Conservation (phyloP, 2,329 filamentous ascomycete genomes). For the Fusarium fujikuroi region DNA sequence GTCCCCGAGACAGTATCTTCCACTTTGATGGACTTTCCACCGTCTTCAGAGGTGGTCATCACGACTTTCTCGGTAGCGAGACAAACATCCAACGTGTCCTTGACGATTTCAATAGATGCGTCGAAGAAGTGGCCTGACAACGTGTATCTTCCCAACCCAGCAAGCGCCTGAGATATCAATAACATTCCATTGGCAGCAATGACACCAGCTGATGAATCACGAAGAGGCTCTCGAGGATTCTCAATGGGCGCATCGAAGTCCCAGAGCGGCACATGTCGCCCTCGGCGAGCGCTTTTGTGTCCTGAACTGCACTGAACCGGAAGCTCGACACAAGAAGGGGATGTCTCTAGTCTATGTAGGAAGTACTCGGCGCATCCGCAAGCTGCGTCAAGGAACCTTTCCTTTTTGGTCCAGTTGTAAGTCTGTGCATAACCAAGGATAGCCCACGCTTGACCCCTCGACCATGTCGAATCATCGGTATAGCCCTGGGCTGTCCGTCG, state of each 20-base stretch:
- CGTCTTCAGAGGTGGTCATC: constrained; percentile 1
- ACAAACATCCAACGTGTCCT: constrained; percentile 46
- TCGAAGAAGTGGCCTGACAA: constrained; percentile 28
- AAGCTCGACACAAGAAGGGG: constrained; percentile 22
- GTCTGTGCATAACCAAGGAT: constrained; percentile 61
- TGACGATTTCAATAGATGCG: constrained; percentile 45
- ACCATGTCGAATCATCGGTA: constrained; percentile 58
- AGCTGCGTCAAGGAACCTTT: constrained; percentile 54
- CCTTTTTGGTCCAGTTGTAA: constrained; percentile 58
- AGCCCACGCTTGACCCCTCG: constrained; percentile 61
- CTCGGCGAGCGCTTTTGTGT: not conserved
- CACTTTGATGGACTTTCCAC: constrained; percentile 23
- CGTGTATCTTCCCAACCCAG: constrained; percentile 4
- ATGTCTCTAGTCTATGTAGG: constrained; percentile 50
- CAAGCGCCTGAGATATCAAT: constrained; percentile 50
- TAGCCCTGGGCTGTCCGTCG: constrained; percentile 59
- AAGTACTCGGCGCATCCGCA: constrained; percentile 60
- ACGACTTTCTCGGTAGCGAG: constrained; percentile 41
- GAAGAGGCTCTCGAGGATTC: constrained; percentile 35
- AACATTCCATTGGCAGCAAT: constrained; percentile 57
- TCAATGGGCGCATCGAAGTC: constrained; percentile 54
- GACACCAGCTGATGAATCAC: constrained; percentile 52
- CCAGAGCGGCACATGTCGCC: constrained; percentile 46
- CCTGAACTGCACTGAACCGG: not conserved
- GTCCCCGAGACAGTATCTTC: not conserved